Evolutionary conservation across 2,329 filamentous ascomycete genomes (phyloP), one percentile per base, ranked within the genome.

Genomic region (Fusarium sp.): DNA sequence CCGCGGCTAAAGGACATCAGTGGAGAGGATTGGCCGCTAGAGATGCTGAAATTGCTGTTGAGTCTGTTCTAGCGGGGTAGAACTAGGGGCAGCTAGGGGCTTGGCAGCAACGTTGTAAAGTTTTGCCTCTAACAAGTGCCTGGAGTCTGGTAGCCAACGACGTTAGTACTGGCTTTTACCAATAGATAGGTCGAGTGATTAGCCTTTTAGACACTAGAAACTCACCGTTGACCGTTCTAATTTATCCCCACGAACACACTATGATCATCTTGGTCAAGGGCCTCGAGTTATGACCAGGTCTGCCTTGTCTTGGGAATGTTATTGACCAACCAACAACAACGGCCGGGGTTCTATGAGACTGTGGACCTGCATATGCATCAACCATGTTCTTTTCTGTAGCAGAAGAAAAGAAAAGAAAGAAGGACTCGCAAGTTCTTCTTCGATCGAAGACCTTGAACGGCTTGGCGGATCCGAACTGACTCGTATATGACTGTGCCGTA

Each of bases 321-420:
- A 15, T 16, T 35, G 42, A 46, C 37, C 30, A 62, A 58, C 38
- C 33, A 52, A 30, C 25, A 60, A 6, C 25, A 52, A 4, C 19
- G 12, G 43, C 44, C 19, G 32, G 57, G 57, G 43, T 37, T 30
- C 13, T 32, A 35, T 37, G 33, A 60, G 40, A 35, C 40, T 65
- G 64, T 67, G 64, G 64, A 67, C 58, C 64, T 61, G 53, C 46
- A 67, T 47, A 67, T 62, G 63, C 40, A 53, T 42, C 53, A 44
- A 42, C 52, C 28, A 46, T 38, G 63, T 54, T 47, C 4, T 37
- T 25, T 32, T 64, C 13, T 40, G 11, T 56, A 33, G 25, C 10
- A 60, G 47, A 56, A 42, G 35, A 54, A 43, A 16, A 37, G 23
- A n/a, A n/a, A 47, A 47, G 33, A 64, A 42, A 35, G 58, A 44